Evolutionary conservation across 306 rosid species (phyloP), one percentile per base, ranked within the genome.

Genomic region (Luffa aegyptiaca): DNA sequence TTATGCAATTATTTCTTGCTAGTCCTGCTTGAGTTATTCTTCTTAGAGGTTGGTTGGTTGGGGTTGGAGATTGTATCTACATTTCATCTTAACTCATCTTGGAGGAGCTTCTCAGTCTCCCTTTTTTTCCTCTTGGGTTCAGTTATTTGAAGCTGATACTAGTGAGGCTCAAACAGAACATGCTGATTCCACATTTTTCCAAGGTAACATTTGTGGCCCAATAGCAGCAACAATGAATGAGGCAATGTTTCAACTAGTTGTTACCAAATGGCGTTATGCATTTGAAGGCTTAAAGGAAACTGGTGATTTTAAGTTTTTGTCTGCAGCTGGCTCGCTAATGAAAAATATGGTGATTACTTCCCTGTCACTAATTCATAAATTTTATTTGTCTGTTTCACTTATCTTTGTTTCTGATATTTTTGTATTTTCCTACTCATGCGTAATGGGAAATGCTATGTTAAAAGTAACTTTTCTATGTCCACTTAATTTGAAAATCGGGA

Each of bases 271-370:
- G 97, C 97, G 96, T 66, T 69, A 68, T 82, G 93, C 92, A 79
- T 92, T 85, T 84, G 97, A 95, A 79, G 90, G 95, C 55, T 82
- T 95, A 68, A 95, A 95, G 91, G 92, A 92, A 86, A 91, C 97
- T 81, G 88, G 87, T 44, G 90, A 90, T 83, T 88, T 87, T 82
- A 91, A 87, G 82, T 95, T 90, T 85, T 81, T 92, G 72, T 92
- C 97, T 79, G 93, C 95, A 62, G 92, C 97, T 89, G 97, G 97
- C 82, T 92, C 93, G 79, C 94, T 92, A 84, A 84, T 89, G 90
- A 95, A 95, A 90, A 87, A 85, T 33, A 92, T 91, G 98, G 98
- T 94, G 84, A 84, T 84, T 76, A 18, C 31, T 81, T 62, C 31
- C 55, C 49, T 78, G 33, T 58, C 82, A 86, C 3, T 62, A 52